A percentile compares a stretch with the other conserved stretches of the same genome.
Evolutionary conservation across 495 filamentous ascomycete genomes (phyloP).

Genomic region (Trichoderma gamsii): DNA sequence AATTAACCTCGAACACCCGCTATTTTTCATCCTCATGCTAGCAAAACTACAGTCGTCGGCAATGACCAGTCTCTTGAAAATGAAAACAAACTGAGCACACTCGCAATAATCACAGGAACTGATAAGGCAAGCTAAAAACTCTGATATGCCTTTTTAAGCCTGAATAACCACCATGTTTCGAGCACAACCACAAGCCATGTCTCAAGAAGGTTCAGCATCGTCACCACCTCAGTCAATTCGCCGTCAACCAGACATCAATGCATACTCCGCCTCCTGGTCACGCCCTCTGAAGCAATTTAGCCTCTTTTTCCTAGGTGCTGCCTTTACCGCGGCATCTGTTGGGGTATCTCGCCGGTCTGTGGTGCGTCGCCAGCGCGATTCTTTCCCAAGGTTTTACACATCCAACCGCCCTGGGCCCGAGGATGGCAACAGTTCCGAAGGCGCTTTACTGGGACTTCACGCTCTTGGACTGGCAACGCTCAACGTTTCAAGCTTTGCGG

Average conservation of each 20-base stretch:
- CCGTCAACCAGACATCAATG: slow-evolving; percentile 5
- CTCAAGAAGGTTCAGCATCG: not conserved
- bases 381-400: slow-evolving; percentile 61
- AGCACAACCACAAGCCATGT: not conserved
- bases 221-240: slow-evolving; percentile 12
- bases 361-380: slow-evolving; percentile 43
- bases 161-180: not conserved
- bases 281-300: slow-evolving; percentile 47
- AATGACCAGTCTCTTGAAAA: not conserved
- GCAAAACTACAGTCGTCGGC: not conserved
- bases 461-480: slow-evolving; percentile 79
- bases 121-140: not conserved
- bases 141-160: not conserved
- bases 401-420: slow-evolving; percentile 35
- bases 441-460: slow-evolving; percentile 62
- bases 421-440: slow-evolving; percentile 27
- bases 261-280: slow-evolving; percentile 23
- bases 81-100: not conserved
- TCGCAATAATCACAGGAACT: not conserved
- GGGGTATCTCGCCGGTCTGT: slow-evolving; percentile 65
- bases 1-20: not conserved
- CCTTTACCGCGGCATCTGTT: slow-evolving; percentile 64
- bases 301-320: slow-evolving; percentile 63
- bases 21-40: not conserved
- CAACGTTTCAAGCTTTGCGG: slow-evolving; percentile 63